These are phyloP conservation scores for Neopestalotiopsis sp. DNA, from an alignment of 2,329 filamentous ascomycete species.

Conservation along the genomic window DNA sequence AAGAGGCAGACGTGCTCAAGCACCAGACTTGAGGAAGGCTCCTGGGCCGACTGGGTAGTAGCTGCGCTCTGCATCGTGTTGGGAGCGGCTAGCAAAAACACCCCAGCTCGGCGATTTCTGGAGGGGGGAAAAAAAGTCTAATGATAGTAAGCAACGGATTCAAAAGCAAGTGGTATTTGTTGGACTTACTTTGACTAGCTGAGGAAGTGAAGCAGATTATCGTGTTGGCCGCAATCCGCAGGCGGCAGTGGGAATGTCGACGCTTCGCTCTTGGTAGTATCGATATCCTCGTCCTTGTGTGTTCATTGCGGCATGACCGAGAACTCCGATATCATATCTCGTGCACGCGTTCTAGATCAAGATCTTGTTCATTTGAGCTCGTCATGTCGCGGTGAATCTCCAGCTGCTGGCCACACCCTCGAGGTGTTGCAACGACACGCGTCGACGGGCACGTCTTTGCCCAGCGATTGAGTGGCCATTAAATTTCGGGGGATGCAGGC, in stretches of 20 bases:
- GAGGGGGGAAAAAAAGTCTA: background rate
- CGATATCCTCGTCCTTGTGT: no score
- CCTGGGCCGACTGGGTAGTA: conserved; percentile 13
- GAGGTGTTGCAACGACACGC: background rate
- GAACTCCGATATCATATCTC: no score
- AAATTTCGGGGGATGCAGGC: background rate
- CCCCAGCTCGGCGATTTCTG: background rate
- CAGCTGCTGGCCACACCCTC: background rate
- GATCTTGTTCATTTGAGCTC: background rate
- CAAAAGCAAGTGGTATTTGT: background rate
- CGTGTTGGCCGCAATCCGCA: conserved; percentile 1
- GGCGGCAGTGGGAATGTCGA: background rate
- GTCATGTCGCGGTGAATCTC: background rate
- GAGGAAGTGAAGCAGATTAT: background rate
- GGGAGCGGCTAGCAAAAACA: conserved; percentile 25
- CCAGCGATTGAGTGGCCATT: background rate
- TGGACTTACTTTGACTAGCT: background rate
- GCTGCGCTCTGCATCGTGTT: conserved; percentile 22
- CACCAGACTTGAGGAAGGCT: conserved; percentile 59
- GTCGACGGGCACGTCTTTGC: background rate
- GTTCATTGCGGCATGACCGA: no score
- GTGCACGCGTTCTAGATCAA: no score
- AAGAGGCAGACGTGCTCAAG: conserved; percentile 86
- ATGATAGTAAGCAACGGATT: no score
- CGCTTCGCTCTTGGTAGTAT: no score